Evolutionary conservation across 176 grass and related monocot species (phyloP), one percentile per base, ranked within the genome.

Genomic region (Avena insularis): DNA sequence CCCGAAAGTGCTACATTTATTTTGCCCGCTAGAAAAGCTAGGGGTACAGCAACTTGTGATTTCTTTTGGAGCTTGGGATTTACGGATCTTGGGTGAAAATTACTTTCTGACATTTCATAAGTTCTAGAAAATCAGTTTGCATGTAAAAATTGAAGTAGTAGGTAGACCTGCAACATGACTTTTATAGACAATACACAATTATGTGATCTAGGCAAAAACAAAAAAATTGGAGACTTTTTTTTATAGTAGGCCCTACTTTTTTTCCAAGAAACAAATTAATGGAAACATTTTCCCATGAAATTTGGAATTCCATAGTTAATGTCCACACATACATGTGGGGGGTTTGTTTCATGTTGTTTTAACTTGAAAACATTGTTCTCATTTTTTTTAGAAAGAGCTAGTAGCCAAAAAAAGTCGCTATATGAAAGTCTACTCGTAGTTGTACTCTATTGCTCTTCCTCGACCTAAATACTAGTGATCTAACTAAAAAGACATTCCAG

Each of bases 351-450:
- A 27, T 0, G 27, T 75, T 8, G 50, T 17, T 27, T 51, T 9
- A 29, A 4, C 29, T 4, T 6, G 5, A 5, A 46, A 2, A 9
- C 0, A 0, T 65, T 7, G 40, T 75, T 25, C 6, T 50, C 10
- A 49, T 25, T 27, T 0, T 8, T 49, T 9, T 0, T 0, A 9
- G 21, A 51, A 17, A 53, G 7, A 53, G 14, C 14, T 54, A 14
- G 14, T 14, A 77, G 1, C 71, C 47, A 10, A 31, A 50, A 75
- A 6, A 9, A 1, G 0, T 4, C 21, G 0, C 27, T 3, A 33
- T 29, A 51, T 4, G 0, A 11, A 47, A 79, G 19, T 15, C 9
- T 29, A 3, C 23, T 54, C 27, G 1, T 6, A 31, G n/a, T 29
- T 65, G 16, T 65, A 81, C 16, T n/a, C 0, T n/a, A 12, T 23